Base-by-base conservation (phyloP, 805 yeast species). In the Candida parachauliodes region DNA sequence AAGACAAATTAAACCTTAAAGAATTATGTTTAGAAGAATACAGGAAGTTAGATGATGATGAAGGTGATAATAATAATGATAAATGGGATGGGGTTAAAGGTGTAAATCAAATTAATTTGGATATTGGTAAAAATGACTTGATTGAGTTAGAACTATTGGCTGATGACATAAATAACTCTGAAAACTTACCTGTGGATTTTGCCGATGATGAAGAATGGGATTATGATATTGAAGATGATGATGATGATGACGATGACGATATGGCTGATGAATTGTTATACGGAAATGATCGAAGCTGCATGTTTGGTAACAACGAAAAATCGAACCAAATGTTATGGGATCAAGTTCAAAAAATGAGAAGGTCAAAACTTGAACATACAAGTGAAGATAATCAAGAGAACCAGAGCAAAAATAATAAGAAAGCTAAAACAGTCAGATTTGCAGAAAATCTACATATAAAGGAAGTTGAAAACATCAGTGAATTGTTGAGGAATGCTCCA, bases 401-500 rank as follows among this genome's bases (percentile, higher is more conserved):
- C 11, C 15, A 20, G 10, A 20, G 18, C 7, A 14, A 17, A 17
- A 11, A 4, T 18, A 10, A 24, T 12, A 22, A 24, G 17, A 31
- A 23, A n/a, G 21, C 35, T n/a, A 78, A 77, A 47, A 57, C 73
- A 2, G 87, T 82, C 8, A 55, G 70, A 12, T 82, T 81, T 58
- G 67, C 79, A 0, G 65, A 67, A 1, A 60, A 60, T 2, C 62
- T 79, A 22, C 75, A 79, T 31, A 72, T 83, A 8, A 80, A 79
- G 43, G 79, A 77, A 40, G 68, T 82, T 33, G 83, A 76, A 34
- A 74, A 77, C 45, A 63, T 78, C 2, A 76, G 81, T 50, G 69
- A 68, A 21, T 68, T 68, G 25, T 49, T 76, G 43, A 69, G 55
- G 44, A 48, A 58, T 11, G 30, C 38, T 4, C 42, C 41, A 2